Conservation (phyloP, 2,329 filamentous ascomycete species). For the Sclerotinia subarctica region DNA sequence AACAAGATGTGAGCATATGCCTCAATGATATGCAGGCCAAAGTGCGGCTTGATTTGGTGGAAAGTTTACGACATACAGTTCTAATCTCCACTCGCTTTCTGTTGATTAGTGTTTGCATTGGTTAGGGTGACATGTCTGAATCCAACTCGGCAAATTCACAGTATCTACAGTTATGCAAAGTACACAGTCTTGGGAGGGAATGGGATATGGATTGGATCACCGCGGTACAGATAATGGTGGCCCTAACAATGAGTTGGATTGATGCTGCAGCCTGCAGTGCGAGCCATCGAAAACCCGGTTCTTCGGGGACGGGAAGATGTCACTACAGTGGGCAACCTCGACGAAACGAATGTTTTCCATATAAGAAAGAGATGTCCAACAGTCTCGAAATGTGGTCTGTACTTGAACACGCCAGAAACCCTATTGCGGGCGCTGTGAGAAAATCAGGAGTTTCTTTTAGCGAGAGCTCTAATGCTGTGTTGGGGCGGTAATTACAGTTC, state of each 20-base stretch:
- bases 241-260: too few relatives aligned
- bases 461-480: not conserved
- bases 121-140: not conserved
- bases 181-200: not conserved
- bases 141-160: not conserved
- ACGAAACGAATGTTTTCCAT: too few relatives aligned
- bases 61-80: too few relatives aligned
- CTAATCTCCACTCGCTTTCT: not conserved
- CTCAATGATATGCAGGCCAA: not conserved
- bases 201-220: too few relatives aligned
- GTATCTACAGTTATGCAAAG: not conserved
- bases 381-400: not conserved
- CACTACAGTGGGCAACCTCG: too few relatives aligned
- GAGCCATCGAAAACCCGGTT: not conserved
- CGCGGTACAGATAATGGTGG: too few relatives aligned
- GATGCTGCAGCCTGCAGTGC: not conserved
- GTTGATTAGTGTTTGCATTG: not conserved
- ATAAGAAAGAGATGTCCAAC: too few relatives aligned
- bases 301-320: too few relatives aligned
- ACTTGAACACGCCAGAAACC: too few relatives aligned
- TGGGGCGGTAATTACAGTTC: not conserved
- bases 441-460: not conserved
- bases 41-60: not conserved
- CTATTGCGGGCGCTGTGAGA: not conserved
- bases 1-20: not conserved